These are phyloP conservation scores for Yamadazyma aaseri DNA, from an alignment of 1,139 yeast species.

Conservation along the genomic window DNA sequence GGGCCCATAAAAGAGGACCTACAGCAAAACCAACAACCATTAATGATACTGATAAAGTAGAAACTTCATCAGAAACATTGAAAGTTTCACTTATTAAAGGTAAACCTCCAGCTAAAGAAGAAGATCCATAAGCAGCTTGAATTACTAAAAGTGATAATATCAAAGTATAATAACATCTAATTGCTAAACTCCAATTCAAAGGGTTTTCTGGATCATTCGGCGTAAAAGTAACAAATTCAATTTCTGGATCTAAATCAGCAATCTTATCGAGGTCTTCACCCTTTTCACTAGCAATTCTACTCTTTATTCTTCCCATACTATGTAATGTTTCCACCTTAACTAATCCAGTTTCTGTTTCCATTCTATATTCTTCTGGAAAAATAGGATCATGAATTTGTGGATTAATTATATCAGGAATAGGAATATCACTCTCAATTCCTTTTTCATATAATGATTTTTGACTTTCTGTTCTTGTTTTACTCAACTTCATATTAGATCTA, in stretches of 20 bases:
- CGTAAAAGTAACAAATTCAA: slow-evolving; percentile 78
- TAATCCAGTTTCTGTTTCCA: slow-evolving; percentile 84
- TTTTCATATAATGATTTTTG: slow-evolving; percentile 60
- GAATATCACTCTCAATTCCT: slow-evolving; percentile 55
- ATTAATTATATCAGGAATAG: slow-evolving; percentile 56
- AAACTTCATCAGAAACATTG: slow-evolving; percentile 72
- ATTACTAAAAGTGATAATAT: slow-evolving; percentile 68
- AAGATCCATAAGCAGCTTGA: slow-evolving; percentile 87
- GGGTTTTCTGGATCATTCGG: slow-evolving; percentile 84
- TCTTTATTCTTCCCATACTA: slow-evolving; percentile 57
- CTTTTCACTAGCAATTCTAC: slow-evolving; percentile 13
- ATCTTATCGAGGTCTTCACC: slow-evolving; percentile 17
- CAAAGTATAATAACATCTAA: slow-evolving; percentile 69
- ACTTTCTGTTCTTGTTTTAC: slow-evolving; percentile 64
- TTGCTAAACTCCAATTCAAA: slow-evolving; percentile 65
- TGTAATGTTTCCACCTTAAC: slow-evolving; percentile 77
- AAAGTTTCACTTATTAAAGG: slow-evolving; percentile 61
- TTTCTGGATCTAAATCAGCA: slow-evolving; percentile 54
- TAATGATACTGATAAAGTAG: slow-evolving; percentile 74
- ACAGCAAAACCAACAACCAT: slow-evolving; percentile 88
- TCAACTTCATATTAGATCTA: slow-evolving; percentile 5
- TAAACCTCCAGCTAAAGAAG: slow-evolving; percentile 85
- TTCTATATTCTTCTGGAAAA: slow-evolving; percentile 87
- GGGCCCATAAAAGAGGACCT: slow-evolving; percentile 91
- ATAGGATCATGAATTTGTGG: slow-evolving; percentile 66